Evolutionary conservation across 2,329 filamentous ascomycete species (phyloP), one percentile per base, ranked within the genome.

Genomic region (Torrubiellomyces zombiae): DNA sequence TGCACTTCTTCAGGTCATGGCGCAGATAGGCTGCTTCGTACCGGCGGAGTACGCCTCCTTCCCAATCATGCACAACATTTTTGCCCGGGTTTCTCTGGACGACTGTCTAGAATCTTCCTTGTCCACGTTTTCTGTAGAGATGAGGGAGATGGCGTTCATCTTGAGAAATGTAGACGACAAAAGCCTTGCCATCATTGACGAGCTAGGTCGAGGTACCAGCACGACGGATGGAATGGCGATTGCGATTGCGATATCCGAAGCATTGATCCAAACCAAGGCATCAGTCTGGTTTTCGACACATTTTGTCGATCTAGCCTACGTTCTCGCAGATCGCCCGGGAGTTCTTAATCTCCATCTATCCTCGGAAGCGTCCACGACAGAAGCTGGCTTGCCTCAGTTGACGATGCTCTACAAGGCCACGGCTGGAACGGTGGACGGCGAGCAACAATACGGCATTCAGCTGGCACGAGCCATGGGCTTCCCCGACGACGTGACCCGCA

Each of bases 131-230:
- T 81, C 85, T 0, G 66, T 82, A 0, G 89, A 98, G 48, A 95
- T 98, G 89, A 67, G 81, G 20, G 89, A 95, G 40, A 91, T 86
- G 55, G 82, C 85, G 0, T 93, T 91, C 45, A 94, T 98, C 27
- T 53, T 95, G 1, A 63, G 66, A 26, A 92, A 93, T 40, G 68
- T 94, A 28, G 75, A 83, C 34, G 59, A 62, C 6, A 66, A 69
- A 23, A 86, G 79, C 37, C 60, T 93, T 38, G 72, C 75, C 2
- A 78, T 98, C 24, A 69, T 98, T 24, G 89, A 98, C 38, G 89
- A 98, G 43, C 65, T 98, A 4, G 86, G 89, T 0, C 68, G 89
- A 15, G 86, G 83, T 1, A 98, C 89, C 0, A 89, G 81, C 43
- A 86, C 79, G 0, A 65, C 74, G 14, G 89, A 98, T 42, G 89